Conservation (phyloP, 768 basidiomycete genomes). For the Multifurca ochricompacta region DNA sequence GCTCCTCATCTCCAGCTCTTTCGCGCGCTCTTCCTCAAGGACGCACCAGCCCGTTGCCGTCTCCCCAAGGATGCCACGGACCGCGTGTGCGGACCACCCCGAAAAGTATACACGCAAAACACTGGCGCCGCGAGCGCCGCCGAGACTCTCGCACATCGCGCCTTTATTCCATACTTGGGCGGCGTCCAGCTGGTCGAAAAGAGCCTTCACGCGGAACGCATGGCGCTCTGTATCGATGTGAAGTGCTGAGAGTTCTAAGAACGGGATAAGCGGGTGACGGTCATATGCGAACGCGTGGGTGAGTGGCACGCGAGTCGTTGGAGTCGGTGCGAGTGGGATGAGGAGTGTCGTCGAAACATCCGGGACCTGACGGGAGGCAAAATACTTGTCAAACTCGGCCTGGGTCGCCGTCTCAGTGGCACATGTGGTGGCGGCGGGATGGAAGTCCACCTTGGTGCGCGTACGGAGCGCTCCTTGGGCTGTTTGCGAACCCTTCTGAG, state of each 20-base stretch:
- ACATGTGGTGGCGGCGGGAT: constrained; percentile 19
- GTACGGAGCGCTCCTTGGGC: constrained; percentile 25
- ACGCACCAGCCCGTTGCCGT: constrained; percentile 70
- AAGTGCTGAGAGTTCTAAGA: constrained; percentile 42
- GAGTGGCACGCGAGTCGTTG: constrained; percentile 58
- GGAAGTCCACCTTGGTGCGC: constrained; percentile 21
- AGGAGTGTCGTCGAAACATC: constrained; percentile 58
- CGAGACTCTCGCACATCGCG: constrained; percentile 55
- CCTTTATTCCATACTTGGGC: constrained; percentile 60
- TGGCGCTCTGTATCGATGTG: constrained; percentile 51
- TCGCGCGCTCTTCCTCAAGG: constrained; percentile 45
- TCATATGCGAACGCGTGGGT: constrained; percentile 23
- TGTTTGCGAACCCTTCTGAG: constrained; percentile 21
- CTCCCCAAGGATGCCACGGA: constrained; percentile 62
- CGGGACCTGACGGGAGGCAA: constrained; percentile 33
- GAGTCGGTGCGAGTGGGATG: constrained; percentile 71
- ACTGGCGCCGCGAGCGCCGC: constrained; percentile 53
- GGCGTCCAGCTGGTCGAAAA: constrained; percentile 66
- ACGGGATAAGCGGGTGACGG: constrained; percentile 41
- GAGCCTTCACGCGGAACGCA: constrained; percentile 51
- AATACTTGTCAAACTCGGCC: constrained; percentile 54
- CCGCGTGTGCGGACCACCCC: constrained; percentile 64
- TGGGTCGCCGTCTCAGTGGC: constrained; percentile 27
- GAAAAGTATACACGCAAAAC: constrained; percentile 60
- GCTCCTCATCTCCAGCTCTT: not conserved